phyloP scores from a whole-genome alignment of 148 eudicot species.

The Cornus kousa region DNA sequence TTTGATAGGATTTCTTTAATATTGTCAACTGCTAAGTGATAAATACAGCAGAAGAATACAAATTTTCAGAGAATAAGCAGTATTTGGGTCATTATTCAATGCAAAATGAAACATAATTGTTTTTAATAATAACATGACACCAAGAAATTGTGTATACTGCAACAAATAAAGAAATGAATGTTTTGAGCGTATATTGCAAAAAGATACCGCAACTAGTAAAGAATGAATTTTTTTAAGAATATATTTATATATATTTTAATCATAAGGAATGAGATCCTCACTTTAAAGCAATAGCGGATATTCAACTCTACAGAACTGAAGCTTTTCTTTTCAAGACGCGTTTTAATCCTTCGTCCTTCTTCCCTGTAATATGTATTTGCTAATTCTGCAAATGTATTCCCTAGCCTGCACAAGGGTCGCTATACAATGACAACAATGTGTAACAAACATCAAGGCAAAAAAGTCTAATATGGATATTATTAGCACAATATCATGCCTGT shows the following conservation, averaged over 20 bases:
- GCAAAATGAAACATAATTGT: neutral
- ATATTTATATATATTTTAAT: neutral
- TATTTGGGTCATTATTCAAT: neutral
- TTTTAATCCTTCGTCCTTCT: constrained; percentile 82
- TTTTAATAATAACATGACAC: neutral
- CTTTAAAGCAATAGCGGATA: constrained; percentile 90
- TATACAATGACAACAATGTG: constrained; percentile 5
- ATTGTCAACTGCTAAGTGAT: neutral
- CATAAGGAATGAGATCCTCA: constrained; percentile 18
- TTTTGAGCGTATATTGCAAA: neutral
- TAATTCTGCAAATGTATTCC: constrained; percentile 64
- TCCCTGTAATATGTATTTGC: constrained; percentile 71
- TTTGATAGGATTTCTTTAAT: neutral
- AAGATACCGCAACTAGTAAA: constrained; percentile 3
- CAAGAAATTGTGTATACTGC: constrained; percentile 2
- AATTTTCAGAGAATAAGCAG: neutral
- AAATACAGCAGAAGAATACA: neutral
- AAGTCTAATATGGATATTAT: constrained; percentile 1
- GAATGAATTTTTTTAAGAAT: neutral
- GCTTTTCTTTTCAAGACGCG: constrained; percentile 78
- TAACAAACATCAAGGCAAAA: neutral
- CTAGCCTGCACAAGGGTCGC: constrained; percentile 52
- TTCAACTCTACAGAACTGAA: constrained; percentile 63
- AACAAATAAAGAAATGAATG: neutral
- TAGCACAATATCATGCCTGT: constrained; percentile 46